Percentiles rank a stretch among this genome's conserved stretches.
phyloP scores from a whole-genome alignment of 495 filamentous ascomycete species.

The Ascobolus immersus region DNA sequence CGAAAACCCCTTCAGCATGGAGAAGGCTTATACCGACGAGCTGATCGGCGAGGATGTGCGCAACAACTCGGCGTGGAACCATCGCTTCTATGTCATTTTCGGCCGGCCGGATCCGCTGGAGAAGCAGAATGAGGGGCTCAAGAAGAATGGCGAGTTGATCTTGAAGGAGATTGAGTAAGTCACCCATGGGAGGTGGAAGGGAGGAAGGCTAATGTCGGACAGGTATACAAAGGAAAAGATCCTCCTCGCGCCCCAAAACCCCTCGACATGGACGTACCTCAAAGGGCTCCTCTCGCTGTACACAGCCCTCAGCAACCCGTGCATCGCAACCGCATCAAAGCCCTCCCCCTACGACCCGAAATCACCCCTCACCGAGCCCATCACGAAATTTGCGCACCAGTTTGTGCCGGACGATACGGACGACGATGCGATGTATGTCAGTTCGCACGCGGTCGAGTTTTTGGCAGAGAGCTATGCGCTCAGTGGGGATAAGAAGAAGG shows the following conservation, averaged over 20 bases:
- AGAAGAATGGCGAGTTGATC: slow-evolving; percentile 29
- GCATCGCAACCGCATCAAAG: neutral
- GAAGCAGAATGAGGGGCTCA: slow-evolving; percentile 17
- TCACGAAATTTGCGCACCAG: slow-evolving; percentile 36
- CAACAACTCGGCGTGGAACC: slow-evolving; percentile 95
- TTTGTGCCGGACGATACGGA: slow-evolving; percentile 32
- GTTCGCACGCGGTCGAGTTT: slow-evolving; percentile 67
- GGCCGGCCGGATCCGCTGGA: slow-evolving; percentile 23
- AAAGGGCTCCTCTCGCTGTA: slow-evolving; percentile 24
- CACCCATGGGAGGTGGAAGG: neutral
- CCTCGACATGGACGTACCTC: slow-evolving; percentile 79
- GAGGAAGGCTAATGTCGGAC: neutral
- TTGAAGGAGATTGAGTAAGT: slow-evolving; percentile 44
- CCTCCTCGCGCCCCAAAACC: slow-evolving; percentile 64
- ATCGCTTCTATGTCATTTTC: slow-evolving; percentile 78
- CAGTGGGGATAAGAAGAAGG: slow-evolving; percentile 30
- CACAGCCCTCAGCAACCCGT: neutral
- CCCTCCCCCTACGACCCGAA: neutral
- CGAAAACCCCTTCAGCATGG: no score
- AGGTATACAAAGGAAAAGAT: slow-evolving; percentile 38
- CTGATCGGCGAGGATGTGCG: slow-evolving; percentile 55
- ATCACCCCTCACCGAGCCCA: slow-evolving; percentile 15
- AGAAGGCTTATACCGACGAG: slow-evolving; percentile 41
- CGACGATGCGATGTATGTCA: slow-evolving; percentile 18
- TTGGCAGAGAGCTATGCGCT: slow-evolving; percentile 58